phyloP scores from a whole-genome alignment of 2,329 filamentous ascomycete genomes.

The Aspergillus cejpii region DNA sequence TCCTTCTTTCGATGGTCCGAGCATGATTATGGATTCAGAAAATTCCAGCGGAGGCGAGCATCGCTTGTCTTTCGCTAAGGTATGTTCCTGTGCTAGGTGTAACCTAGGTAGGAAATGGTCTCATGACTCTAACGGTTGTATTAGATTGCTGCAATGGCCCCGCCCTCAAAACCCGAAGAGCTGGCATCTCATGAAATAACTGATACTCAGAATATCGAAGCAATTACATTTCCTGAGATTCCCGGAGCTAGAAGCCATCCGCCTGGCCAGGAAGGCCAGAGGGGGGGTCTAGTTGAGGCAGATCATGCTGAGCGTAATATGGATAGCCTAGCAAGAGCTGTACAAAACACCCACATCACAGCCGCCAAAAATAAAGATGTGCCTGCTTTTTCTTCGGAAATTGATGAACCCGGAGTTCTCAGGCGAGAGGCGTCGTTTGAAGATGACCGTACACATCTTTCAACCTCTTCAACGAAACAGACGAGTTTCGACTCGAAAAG shows the following conservation, averaged over 20 bases:
- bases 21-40: slow-evolving; percentile 29
- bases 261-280: slow-evolving; percentile 16
- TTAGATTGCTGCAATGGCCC: slow-evolving; percentile 42
- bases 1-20: slow-evolving; percentile 2
- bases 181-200: slow-evolving; percentile 24
- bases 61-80: slow-evolving; percentile 68
- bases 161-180: slow-evolving; percentile 25
- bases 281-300: slow-evolving; percentile 14
- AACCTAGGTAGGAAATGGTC: neutral
- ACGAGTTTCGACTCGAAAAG: slow-evolving; percentile 91
- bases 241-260: slow-evolving; percentile 16
- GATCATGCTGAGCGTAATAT: slow-evolving; percentile 20
- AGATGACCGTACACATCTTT: slow-evolving; percentile 47
- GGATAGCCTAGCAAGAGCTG: slow-evolving; percentile 28
- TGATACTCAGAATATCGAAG: slow-evolving; percentile 17
- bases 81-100: slow-evolving; percentile 34
- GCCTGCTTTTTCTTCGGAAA: slow-evolving; percentile 24
- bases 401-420: slow-evolving; percentile 25
- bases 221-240: slow-evolving; percentile 14
- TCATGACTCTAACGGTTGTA: neutral
- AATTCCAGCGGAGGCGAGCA: slow-evolving; percentile 23
- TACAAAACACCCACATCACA: slow-evolving; percentile 31
- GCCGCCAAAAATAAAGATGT: slow-evolving; percentile 23
- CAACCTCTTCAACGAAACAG: slow-evolving; percentile 66
- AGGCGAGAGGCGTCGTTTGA: slow-evolving; percentile 37